Evolutionary conservation across 805 yeast species (phyloP), one percentile per base, ranked within the genome.

Genomic region (Lipomyces japonicus): DNA sequence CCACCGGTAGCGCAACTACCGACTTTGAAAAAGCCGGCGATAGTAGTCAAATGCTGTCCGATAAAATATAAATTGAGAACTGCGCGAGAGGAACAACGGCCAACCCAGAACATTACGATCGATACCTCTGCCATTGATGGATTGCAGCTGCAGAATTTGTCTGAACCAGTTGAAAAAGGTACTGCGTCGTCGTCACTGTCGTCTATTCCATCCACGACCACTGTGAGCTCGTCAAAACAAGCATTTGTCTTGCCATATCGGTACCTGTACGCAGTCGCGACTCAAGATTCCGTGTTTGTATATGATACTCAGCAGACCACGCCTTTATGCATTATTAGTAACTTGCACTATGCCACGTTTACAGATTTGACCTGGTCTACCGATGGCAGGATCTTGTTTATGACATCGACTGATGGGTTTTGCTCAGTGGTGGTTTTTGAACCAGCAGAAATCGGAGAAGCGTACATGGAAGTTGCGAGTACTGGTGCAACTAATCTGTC

Each of bases 331-430:
- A 70, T 78, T 12, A 83, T 84, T 2, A 76, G 86, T 0, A 88
- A 88, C 61, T 71, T 93, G 44, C 98, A 93, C 64, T 90, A 90
- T 62, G 82, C 95, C 2, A 80, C 93, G 1, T 75, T 93, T 30
- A 90, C 98, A 0, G 98, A 93, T 65, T 63, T 91, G 42, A 69
- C 83, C 6, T 93, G 98, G 98, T 76, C 86, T 21, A 67, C 70
- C 3, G 89, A 86, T 65, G 98, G 97, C 0, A 67, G 68, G 14
- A 69, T 77, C 12, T 67, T 93, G 16, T 71, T 91, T 59, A 73
- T 86, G 22, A 81, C 95, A 4, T 86, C 96, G 0, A 85, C 95
- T 0, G 98, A 93, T 66, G 97, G 97, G 18, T 91, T 89, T 65
- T 84, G 96, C 57, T 84, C 96, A 0, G 75, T 76, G 39, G 66